Base-by-base conservation (phyloP, 257 asterid species). In the Solanum sitiens region DNA sequence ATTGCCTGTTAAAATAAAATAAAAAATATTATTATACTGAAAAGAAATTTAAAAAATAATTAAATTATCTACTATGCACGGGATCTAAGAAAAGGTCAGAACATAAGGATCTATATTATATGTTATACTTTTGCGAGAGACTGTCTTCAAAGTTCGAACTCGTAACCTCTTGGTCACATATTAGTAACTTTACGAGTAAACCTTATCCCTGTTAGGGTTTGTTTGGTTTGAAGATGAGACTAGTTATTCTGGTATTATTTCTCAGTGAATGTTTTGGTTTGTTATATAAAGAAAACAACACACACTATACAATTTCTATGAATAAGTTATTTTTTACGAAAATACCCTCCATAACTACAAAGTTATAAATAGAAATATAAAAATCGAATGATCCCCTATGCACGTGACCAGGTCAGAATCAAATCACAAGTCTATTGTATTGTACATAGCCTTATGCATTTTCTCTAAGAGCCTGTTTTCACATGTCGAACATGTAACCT, bases 1-100 rank as follows among this genome's bases (percentile, higher is more conserved):
- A 89, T 92, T 8, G 95, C 92, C 94, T 92, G 30, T 73, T 73
- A 73, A 73, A 35, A 35, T 37, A 73, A 73, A 35, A 35, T 10
- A 73, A 3, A 3, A 73, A 35, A 35, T 73, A 35, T 73, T 18
- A 50, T 16, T 50, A 50, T 50, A 50, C 9, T 50, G 9, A 50
- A 44, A 44, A 53, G 20, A 73, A 9, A 5, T 14, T 71, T 2
- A 1, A 35, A 33, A 68, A 23, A 21, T n/a, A 61, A 61, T 23
- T 0, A 0, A 61, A 61, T 61, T 61, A 21, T 61, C 12, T 11
- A 13, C 30, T 61, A 61, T 61, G 15, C 27, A 61, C 6, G 15
- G 7, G 3, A 61, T 61, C 70, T 61, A 1, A 7, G 1, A 0
- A 23, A 61, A 14, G 7, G 3, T 11, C 15, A 1, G 25, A 61